Base-by-base conservation (phyloP, 257 asterid species). In the Solanum clarkiae region DNA sequence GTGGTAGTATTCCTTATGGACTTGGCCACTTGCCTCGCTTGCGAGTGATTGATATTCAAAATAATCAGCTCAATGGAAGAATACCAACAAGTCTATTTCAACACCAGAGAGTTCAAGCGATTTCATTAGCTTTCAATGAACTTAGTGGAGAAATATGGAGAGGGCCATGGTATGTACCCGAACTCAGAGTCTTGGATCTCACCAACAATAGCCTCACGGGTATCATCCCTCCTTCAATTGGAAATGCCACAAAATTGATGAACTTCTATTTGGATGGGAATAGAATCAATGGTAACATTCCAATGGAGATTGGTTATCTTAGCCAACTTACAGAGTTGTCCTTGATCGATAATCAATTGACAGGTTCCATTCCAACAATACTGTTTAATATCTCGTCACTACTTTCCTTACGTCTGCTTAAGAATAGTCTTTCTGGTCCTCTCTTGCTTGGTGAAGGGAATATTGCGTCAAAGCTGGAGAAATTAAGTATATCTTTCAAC, bases 371-470 rank as follows among this genome's bases (percentile, higher is more conserved):
- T 65, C 44, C 11, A 2, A 2, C 1, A 65, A 0, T n/a, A 26
- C 18, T 65, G 44, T 65, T 65, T 65, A 65, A 14, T 15, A 65
- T 65, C 2, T 65, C 45, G 1, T 65, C 72, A 1, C 3, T 65
- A 12, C 44, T 6, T 66, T 0, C 0, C 0, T 0, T 7, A 29
- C 0, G 0, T 7, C 12, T 65, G 6, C 6, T 0, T 14, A 0
- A 0, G 0, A 65, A 65, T 65, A 1, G 11, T n/a, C 45, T 65
- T 0, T 29, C 44, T 7, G 17, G 69, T 22, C 17, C 40, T 62
- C 36, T 62, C 17, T 22, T 62, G 36, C 36, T 62, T 32, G 36
- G 4, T 22, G 72, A 65, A 65, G 6, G 45, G 2, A 26, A 13
- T 65, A 7, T 14, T 14, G 9, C 0, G 2, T 26, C 42, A 6